Evolutionary conservation across 495 filamentous ascomycete species (phyloP), one percentile per base, ranked within the genome.

Genomic region (Terfezia boudieri): DNA sequence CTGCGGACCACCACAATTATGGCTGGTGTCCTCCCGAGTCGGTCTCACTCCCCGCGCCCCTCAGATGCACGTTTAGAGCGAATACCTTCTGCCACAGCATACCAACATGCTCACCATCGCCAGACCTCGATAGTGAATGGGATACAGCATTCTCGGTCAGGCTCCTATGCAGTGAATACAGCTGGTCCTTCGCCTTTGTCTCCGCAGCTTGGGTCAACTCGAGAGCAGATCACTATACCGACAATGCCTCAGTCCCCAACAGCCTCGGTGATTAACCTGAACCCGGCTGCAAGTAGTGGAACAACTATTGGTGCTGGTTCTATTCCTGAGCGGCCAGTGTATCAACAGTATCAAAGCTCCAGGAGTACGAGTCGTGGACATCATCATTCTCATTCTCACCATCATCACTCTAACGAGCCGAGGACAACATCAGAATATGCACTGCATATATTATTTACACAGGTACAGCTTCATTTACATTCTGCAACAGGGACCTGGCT

Each of bases 101-200:
- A 63, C 51, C 60, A 80, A 11, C 92, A 95, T 68, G 83, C 82
- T 49, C 89, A 96, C 65, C 84, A 94, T 66, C 77, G 90, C 20
- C 84, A 98, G 67, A 86, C 86, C 1, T 94, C 89, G 32, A 94
- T 94, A 58, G 86, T 94, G 49, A 85, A 94, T 77, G 86, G 86
- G 56, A 78, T 86, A 57, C 86, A 88, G 64, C 90, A 98, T 69
- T 92, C 87, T 56, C 80, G 90, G 60, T 93, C 90, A 70, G 79
- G 88, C 11, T 82, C 78, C 62, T 77, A 77, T 65, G 74, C 76
- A 50, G 73, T 46, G 41, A 32, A 32, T 7, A 32, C 14, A 6
- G 8, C 14, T 9, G 49, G 49, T 12, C 49, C 49, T 51, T 20
- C 23, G 11, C n/a, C 11, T 20, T 12, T 26, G 12, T 46, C 41